Evolutionary conservation across 495 filamentous ascomycete genomes (phyloP), one percentile per base, ranked within the genome.

Genomic region (Lineolata rhizophorae): DNA sequence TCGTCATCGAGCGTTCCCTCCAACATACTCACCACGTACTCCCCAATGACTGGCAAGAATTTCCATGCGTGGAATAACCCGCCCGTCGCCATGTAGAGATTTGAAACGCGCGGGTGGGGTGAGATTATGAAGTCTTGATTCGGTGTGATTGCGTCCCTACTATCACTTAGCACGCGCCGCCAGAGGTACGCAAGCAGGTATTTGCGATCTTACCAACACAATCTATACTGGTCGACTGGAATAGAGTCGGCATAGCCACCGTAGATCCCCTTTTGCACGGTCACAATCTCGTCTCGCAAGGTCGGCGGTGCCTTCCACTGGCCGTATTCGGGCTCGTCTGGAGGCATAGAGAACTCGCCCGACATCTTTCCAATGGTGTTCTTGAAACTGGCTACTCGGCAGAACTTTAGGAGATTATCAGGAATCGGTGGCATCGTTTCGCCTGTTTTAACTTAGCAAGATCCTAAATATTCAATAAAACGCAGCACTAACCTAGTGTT

Each of bases 401-500:
- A 64, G 48, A 50, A 64, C 42, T 67, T 68, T 18, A 67, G 45
- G n/a, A n/a, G n/a, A n/a, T n/a, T n/a, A n/a, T n/a, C n/a, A n/a
- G n/a, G n/a, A n/a, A n/a, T n/a, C n/a, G n/a, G n/a, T n/a, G n/a
- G n/a, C n/a, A n/a, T n/a, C n/a, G n/a, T n/a, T n/a, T n/a, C n/a
- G n/a, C n/a, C n/a, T n/a, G n/a, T n/a, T n/a, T n/a, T n/a, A n/a
- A n/a, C n/a, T n/a, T n/a, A n/a, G n/a, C n/a, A n/a, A n/a, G n/a
- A n/a, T n/a, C n/a, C n/a, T n/a, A n/a, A n/a, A n/a, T n/a, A n/a
- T n/a, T n/a, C n/a, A n/a, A n/a, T n/a, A n/a, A n/a, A n/a, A n/a
- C n/a, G n/a, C n/a, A n/a, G n/a, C n/a, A n/a, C n/a, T n/a, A n/a
- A n/a, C n/a, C n/a, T n/a, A n/a, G n/a, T n/a, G n/a, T n/a, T n/a